phyloP scores from a whole-genome alignment of 2,329 filamentous ascomycete species.

The Xenoacremonium recifei region DNA sequence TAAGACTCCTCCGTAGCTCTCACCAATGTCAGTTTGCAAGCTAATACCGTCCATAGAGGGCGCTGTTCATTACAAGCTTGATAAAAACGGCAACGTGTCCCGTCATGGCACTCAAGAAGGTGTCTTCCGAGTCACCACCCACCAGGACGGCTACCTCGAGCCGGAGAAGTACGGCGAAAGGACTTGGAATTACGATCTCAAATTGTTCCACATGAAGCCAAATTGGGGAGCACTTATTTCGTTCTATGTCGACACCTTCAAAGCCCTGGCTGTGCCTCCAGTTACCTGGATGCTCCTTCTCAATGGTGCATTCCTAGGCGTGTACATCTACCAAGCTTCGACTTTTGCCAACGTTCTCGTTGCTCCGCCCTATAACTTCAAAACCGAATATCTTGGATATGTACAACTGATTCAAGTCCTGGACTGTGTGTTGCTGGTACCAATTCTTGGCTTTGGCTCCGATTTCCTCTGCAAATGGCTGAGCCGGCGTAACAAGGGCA shows the following conservation, averaged over 20 bases:
- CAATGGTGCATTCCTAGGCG: slow-evolving; percentile 22
- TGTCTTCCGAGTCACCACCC: slow-evolving; percentile 3
- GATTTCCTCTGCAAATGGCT: slow-evolving; percentile 11
- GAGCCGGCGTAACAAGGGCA: neutral
- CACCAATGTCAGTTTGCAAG: neutral
- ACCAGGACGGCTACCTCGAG: slow-evolving; percentile 7
- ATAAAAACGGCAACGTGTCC: neutral
- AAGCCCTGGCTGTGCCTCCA: slow-evolving; percentile 14
- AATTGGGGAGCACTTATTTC: slow-evolving; percentile 9
- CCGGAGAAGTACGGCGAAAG: slow-evolving; percentile 7
- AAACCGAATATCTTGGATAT: slow-evolving; percentile 12
- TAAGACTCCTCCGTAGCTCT: neutral
- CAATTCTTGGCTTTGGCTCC: slow-evolving; percentile 18
- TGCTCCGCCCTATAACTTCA: slow-evolving; percentile 15
- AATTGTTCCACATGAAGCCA: slow-evolving; percentile 15
- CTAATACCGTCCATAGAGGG: neutral
- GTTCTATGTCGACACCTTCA: slow-evolving; percentile 17
- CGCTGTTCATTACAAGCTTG: neutral
- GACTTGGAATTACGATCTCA: slow-evolving; percentile 21
- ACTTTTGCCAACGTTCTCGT: slow-evolving; percentile 20
- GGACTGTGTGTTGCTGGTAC: slow-evolving; percentile 15
- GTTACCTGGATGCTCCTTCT: slow-evolving; percentile 21
- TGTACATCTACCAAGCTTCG: slow-evolving; percentile 22
- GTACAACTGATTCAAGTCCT: slow-evolving; percentile 20
- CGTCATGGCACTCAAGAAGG: neutral